A percentile compares a stretch with the other conserved stretches of the same genome.
These are phyloP conservation scores for Metschnikowia noctiluminum DNA, from an alignment of 805 yeast species.

Conservation along the genomic window DNA sequence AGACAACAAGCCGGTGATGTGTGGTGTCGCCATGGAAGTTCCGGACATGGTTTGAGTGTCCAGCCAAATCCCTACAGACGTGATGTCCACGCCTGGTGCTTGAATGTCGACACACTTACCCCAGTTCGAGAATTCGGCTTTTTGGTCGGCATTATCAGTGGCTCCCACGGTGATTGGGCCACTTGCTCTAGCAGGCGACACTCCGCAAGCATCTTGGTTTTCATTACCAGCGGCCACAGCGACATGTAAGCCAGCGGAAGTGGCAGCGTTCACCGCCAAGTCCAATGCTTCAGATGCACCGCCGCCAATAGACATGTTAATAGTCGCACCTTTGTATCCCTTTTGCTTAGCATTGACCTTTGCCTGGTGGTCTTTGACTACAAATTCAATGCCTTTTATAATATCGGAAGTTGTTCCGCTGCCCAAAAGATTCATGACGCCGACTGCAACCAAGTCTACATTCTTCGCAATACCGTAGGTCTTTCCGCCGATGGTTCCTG, in stretches of 20 bases:
- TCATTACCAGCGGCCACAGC: constrained; percentile 98
- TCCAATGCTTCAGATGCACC: constrained; percentile 87
- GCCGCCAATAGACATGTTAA: constrained; percentile 94
- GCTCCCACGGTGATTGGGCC: constrained; percentile 94
- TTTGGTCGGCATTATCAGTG: constrained; percentile 78
- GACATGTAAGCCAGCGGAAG: constrained; percentile 81
- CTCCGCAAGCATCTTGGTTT: constrained; percentile 87
- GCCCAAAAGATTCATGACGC: constrained; percentile 79
- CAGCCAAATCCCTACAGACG: constrained; percentile 41
- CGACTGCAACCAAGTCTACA: constrained; percentile 76
- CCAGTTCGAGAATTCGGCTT: constrained; percentile 94
- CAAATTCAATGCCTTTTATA: constrained; percentile 79
- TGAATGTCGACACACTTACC: constrained; percentile 95
- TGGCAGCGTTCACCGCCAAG: constrained; percentile 86
- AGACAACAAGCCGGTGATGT: constrained; percentile 64
- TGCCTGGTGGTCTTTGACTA: constrained; percentile 66
- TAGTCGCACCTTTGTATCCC: constrained; percentile 81
- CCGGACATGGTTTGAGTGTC: constrained; percentile 48
- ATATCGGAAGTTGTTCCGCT: constrained; percentile 84
- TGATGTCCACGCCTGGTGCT: constrained; percentile 91
- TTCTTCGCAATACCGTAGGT: constrained; percentile 82
- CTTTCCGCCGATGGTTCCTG: constrained; percentile 87
- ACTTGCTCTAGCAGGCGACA: constrained; percentile 86
- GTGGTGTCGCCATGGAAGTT: constrained; percentile 80
- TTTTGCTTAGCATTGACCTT: constrained; percentile 50